These are phyloP conservation scores for Niveomyces coronatus DNA, from an alignment of 2,329 filamentous ascomycete species.

Conservation along the genomic window DNA sequence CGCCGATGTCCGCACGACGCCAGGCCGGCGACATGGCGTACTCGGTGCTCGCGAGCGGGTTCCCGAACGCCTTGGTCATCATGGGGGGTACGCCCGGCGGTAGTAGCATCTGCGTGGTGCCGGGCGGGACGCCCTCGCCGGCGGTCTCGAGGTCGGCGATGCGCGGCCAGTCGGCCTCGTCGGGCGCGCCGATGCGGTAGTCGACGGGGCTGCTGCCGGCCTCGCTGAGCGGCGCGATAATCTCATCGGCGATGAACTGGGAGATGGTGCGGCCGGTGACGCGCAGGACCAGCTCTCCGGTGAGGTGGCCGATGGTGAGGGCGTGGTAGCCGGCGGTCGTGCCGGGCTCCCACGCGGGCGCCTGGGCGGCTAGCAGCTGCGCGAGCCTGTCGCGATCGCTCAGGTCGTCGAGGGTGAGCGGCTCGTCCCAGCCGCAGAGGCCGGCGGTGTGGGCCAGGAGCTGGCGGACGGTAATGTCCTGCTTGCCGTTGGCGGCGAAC, in stretches of 20 bases:
- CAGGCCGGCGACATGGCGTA: slow-evolving; percentile 21
- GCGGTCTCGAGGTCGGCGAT: slow-evolving; percentile 24
- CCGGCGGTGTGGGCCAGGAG: slow-evolving; percentile 30
- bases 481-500: slow-evolving; percentile 31
- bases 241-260: slow-evolving; percentile 27
- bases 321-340: slow-evolving; percentile 32
- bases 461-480: slow-evolving; percentile 28
- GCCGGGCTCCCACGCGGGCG: slow-evolving; percentile 34
- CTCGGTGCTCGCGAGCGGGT: slow-evolving; percentile 13
- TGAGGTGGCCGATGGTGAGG: slow-evolving; percentile 27
- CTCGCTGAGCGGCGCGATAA: slow-evolving; percentile 28
- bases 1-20: slow-evolving; percentile 29
- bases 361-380: slow-evolving; percentile 27
- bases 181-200: slow-evolving; percentile 33
- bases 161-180: slow-evolving; percentile 30
- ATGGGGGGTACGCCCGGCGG: slow-evolving; percentile 16
- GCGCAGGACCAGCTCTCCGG: slow-evolving; percentile 33
- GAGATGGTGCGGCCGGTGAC: slow-evolving; percentile 28
- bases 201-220: too few species aligned
- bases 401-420: slow-evolving; percentile 22
- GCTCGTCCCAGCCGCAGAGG: slow-evolving; percentile 22
- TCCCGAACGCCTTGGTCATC: slow-evolving; percentile 20
- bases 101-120: too few species aligned
- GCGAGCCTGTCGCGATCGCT: slow-evolving; percentile 21
- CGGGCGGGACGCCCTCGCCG: slow-evolving; percentile 7